Percentiles rank a stretch among this genome's conserved stretches.
phyloP scores from a whole-genome alignment of 202 grass and related monocot species.

The Sporobolus alterniflorus region DNA sequence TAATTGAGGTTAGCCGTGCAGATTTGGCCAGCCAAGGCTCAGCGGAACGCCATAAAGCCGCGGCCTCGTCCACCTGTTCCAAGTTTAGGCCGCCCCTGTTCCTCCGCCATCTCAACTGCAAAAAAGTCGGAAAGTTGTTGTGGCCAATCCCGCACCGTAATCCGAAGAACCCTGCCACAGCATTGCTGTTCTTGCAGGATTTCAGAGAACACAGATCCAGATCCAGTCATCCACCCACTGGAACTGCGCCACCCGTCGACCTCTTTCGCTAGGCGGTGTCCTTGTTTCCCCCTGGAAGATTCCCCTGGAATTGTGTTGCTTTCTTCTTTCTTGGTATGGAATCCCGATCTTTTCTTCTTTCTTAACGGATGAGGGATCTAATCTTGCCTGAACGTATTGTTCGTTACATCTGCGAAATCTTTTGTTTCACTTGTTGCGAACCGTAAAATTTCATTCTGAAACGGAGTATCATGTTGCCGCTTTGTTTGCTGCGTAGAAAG shows the following conservation, averaged over 20 bases:
- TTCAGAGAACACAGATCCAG: background rate
- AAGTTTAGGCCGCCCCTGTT: background rate
- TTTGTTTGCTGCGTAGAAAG: background rate
- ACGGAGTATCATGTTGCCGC: background rate
- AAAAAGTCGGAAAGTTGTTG: background rate
- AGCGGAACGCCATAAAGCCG: background rate
- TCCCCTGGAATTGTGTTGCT: background rate
- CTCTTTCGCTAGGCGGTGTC: background rate
- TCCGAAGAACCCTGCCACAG: background rate
- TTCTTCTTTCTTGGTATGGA: conserved; percentile 6
- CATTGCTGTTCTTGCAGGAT: background rate
- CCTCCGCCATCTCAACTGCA: background rate
- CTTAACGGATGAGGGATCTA: background rate
- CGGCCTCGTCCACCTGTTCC: background rate
- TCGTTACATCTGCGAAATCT: background rate
- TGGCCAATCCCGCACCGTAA: background rate
- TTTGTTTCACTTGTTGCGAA: background rate
- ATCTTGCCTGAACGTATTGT: background rate
- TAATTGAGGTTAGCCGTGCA: background rate
- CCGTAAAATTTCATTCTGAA: background rate
- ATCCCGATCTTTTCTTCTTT: background rate
- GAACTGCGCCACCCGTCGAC: too few species aligned
- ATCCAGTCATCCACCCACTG: background rate
- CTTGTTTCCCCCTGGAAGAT: background rate
- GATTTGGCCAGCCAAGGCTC: conserved; percentile 9